phyloP scores from a whole-genome alignment of 2,329 filamentous ascomycete species.

The Claviceps cyperi region DNA sequence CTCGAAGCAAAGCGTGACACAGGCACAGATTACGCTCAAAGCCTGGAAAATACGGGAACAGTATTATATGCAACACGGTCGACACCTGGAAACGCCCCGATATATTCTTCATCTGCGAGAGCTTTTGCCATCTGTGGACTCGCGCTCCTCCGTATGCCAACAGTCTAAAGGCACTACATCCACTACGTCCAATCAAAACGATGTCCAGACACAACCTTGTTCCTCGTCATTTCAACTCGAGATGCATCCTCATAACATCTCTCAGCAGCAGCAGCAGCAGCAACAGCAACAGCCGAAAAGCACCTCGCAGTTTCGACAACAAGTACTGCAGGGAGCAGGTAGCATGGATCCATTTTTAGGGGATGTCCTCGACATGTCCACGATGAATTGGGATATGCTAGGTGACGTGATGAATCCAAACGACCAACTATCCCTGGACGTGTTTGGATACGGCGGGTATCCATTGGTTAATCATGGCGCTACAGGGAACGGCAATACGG shows the following conservation, averaged over 20 bases:
- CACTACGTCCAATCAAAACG: background rate
- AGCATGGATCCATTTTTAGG: slow-evolving; percentile 30
- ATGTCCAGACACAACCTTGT: background rate
- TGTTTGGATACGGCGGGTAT: slow-evolving; percentile 19
- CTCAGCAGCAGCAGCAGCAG: slow-evolving; percentile 1
- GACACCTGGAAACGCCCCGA: slow-evolving; percentile 25
- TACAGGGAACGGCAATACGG: slow-evolving; percentile 3
- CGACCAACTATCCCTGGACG: slow-evolving; percentile 15
- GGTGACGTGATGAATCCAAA: slow-evolving; percentile 15
- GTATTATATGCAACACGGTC: slow-evolving; percentile 22
- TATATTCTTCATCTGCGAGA: slow-evolving; percentile 32
- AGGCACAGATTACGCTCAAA: slow-evolving; percentile 34
- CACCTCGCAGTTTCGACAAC: background rate
- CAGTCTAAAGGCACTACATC: slow-evolving; percentile 5
- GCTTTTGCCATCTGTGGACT: slow-evolving; percentile 26
- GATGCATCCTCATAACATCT: background rate
- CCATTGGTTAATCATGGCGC: slow-evolving; percentile 7
- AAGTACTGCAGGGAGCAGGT: slow-evolving; percentile 8
- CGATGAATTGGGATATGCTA: slow-evolving; percentile 34
- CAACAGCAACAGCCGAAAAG: slow-evolving; percentile 1
- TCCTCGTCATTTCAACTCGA: slow-evolving; percentile 1
- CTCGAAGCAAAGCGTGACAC: slow-evolving; percentile 27
- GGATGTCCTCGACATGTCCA: slow-evolving; percentile 27
- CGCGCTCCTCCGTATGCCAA: slow-evolving; percentile 16
- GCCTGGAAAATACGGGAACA: slow-evolving; percentile 39